These are phyloP conservation scores for Hericium alpestre DNA, from an alignment of 768 basidiomycete species.

Conservation along the genomic window DNA sequence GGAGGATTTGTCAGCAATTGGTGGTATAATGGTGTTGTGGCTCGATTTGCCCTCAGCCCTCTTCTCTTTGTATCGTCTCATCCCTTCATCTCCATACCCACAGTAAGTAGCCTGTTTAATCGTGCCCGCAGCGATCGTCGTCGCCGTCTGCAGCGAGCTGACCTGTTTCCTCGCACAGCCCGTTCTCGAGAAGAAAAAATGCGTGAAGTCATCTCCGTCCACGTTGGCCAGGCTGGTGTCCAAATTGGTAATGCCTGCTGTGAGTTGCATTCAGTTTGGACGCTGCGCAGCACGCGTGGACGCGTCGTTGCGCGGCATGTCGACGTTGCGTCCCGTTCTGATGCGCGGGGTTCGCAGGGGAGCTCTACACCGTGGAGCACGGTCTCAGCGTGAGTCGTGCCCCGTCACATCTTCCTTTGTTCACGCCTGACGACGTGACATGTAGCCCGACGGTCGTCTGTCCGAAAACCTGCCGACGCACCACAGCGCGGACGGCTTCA, in stretches of 20 bases:
- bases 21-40: slow-evolving; percentile 15
- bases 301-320: background rate
- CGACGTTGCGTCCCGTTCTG: background rate
- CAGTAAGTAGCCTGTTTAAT: slow-evolving; percentile 4
- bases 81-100: slow-evolving; percentile 16
- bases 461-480: slow-evolving; percentile 59
- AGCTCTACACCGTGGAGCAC: slow-evolving; percentile 98
- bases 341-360: slow-evolving; percentile 47
- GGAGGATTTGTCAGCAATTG: slow-evolving; percentile 1
- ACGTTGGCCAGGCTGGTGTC: slow-evolving; percentile 98
- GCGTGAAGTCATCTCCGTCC: slow-evolving; percentile 97
- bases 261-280: slow-evolving; percentile 34
- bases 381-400: slow-evolving; percentile 74
- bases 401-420: slow-evolving; percentile 3
- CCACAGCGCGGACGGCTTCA: slow-evolving; percentile 82
- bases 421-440: slow-evolving; percentile 12
- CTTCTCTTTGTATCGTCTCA: slow-evolving; percentile 34
- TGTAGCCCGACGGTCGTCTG: slow-evolving; percentile 89
- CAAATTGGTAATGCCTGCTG: slow-evolving; percentile 99
- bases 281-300: background rate
- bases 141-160: background rate
- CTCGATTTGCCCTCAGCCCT: slow-evolving; percentile 16
- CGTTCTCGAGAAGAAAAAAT: slow-evolving; percentile 33
- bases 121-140: slow-evolving; percentile 3
- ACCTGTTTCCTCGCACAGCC: slow-evolving; percentile 4